Evolutionary conservation across 257 asterid species (phyloP), one percentile per base, ranked within the genome.

Genomic region (Apocynum venetum): DNA sequence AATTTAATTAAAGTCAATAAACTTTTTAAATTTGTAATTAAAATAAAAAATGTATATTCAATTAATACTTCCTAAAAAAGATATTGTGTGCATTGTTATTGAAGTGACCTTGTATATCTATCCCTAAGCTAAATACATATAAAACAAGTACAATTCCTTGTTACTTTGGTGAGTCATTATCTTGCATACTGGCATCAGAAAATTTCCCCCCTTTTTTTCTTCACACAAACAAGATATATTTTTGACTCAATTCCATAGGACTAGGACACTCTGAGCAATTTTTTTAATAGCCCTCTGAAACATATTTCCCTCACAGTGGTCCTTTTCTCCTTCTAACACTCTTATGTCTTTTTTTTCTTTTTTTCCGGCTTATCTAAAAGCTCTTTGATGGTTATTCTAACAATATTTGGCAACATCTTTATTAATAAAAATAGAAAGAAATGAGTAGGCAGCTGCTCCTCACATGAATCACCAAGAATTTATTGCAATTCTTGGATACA

Each of bases 401-500:
- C 14, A 15, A 51, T 7, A 36, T 76, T 64, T 64, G 52, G 40
- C n/a, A 49, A 35, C 6, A 76, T 6, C 41, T 8, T 47, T 1
- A 9, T 38, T 20, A 64, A 48, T 57, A 11, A 47, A 43, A 43
- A 43, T 67, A 67, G 52, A 41, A 67, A 43, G n/a, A 0, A 63
- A 67, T 43, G 15, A 67, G 5, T 67, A 41, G 36, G 72, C 35
- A 67, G 31, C 46, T 5, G 31, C 49, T 4, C 72, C 13, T 73
- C 75, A 73, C 75, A 36, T 65, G 76, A 65, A 4, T 55, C 17
- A 67, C 44, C 51, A 65, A 79, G 51, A 66, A 73, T 53, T 73
- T 74, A 79, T 44, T 65, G 79, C 75, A 4, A 53, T 74, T 44
- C 69, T 43, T 67, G 80, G 44, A 79, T 44, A 40, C 52, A 53